A percentile compares a stretch with the other conserved stretches of the same genome.
Conservation (phyloP, 495 filamentous ascomycete species). For the Stereocaulon alpinum region DNA sequence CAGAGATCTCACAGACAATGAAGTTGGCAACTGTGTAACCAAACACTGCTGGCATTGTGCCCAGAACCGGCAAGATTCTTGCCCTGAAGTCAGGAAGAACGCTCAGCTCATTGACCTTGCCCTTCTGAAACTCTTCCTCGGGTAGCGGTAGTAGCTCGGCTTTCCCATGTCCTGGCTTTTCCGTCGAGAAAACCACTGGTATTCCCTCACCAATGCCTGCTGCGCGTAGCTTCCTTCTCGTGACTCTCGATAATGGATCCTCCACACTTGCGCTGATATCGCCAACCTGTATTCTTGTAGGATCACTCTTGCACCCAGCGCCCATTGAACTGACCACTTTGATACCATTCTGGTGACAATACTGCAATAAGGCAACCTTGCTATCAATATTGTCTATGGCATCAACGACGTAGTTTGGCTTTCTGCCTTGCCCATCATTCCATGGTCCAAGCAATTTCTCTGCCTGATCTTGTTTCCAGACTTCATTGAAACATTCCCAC, state of each 20-base stretch:
- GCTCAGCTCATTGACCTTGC: conserved; percentile 76
- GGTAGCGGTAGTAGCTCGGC: conserved; percentile 76
- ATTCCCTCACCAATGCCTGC: conserved; percentile 76
- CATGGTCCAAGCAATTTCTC: conserved; percentile 53
- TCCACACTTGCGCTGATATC: conserved; percentile 86
- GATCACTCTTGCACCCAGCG: conserved; percentile 94
- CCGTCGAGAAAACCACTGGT: conserved; percentile 84
- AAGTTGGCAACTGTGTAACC: conserved; percentile 86
- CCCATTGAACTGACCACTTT: conserved; percentile 93
- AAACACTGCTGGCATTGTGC: conserved; percentile 96
- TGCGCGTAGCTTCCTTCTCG: conserved; percentile 66
- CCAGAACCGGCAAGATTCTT: conserved; percentile 85
- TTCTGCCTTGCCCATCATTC: conserved; percentile 46
- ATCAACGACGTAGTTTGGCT: conserved; percentile 82
- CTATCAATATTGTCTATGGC: conserved; percentile 98
- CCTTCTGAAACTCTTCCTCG: conserved; percentile 81
- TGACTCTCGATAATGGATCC: conserved; percentile 79
- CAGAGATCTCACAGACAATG: conserved; percentile 73
- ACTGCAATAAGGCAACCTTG: conserved; percentile 84
- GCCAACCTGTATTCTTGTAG: conserved; percentile 79
- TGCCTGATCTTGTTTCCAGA: conserved; percentile 61
- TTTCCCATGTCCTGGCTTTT: conserved; percentile 86
- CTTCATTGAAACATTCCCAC: conserved; percentile 79
- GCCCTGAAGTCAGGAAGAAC: conserved; percentile 87
- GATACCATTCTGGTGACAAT: conserved; percentile 65